phyloP scores from a whole-genome alignment of 2,329 filamentous ascomycete genomes.

The Sordariomycetes sp. region DNA sequence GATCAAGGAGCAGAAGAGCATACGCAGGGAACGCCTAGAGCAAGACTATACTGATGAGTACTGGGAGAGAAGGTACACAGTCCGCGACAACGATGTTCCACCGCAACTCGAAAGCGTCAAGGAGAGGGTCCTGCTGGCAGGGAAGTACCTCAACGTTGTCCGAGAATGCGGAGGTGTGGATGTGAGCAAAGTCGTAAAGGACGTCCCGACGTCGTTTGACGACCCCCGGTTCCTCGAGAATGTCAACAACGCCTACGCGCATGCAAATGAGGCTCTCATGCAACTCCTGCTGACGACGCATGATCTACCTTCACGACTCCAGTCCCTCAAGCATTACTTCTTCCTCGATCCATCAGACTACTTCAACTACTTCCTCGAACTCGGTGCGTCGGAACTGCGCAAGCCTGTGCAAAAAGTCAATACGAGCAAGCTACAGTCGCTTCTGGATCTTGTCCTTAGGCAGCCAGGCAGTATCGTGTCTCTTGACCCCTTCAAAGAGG shows the following conservation, averaged over 20 bases:
- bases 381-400: constrained; percentile 79
- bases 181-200: constrained; percentile 76
- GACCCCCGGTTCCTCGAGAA: constrained; percentile 90
- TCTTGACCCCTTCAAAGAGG: constrained; percentile 94
- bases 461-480: constrained; percentile 92
- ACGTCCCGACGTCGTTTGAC: constrained; percentile 88
- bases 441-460: constrained; percentile 92
- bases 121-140: constrained; percentile 88
- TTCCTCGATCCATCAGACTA: constrained; percentile 97
- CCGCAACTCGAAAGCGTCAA: constrained; percentile 86
- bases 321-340: constrained; percentile 96
- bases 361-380: constrained; percentile 94
- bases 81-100: constrained; percentile 83
- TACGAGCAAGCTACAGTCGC: constrained; percentile 82
- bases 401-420: constrained; percentile 87
- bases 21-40: constrained; percentile 80
- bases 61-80: constrained; percentile 95
- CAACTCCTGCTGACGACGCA: constrained; percentile 88
- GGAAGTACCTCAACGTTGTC: constrained; percentile 97
- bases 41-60: constrained; percentile 99
- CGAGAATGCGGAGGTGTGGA: constrained; percentile 95
- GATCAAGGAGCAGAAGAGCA: constrained; percentile 92
- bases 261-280: constrained; percentile 90
- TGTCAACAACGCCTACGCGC: constrained; percentile 87
- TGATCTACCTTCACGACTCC: constrained; percentile 74